Percentiles rank a stretch among this genome's conserved stretches.
Conservation (phyloP, 2,329 filamentous ascomycete species). For the Ascochyta fabae region DNA sequence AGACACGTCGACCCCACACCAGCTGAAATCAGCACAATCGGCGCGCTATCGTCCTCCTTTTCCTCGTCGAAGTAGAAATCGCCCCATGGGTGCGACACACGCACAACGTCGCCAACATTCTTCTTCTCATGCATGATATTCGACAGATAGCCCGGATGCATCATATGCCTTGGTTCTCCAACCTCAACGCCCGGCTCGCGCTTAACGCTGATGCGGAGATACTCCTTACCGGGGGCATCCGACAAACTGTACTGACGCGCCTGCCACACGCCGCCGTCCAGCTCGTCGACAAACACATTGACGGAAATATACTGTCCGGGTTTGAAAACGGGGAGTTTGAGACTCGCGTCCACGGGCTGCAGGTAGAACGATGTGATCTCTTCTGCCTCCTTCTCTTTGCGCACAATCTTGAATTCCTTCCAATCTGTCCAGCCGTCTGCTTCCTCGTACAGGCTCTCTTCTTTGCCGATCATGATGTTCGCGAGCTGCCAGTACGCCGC, state of each 20-base stretch:
- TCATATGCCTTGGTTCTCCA: constrained; percentile 54
- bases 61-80: constrained; percentile 66
- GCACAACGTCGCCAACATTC: constrained; percentile 66
- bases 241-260: constrained; percentile 76
- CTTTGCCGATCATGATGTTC: constrained; percentile 72
- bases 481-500: constrained; percentile 77
- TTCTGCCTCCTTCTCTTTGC: constrained; percentile 70
- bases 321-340: constrained; percentile 66
- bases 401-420: constrained; percentile 69
- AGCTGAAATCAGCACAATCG: constrained; percentile 70
- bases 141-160: constrained; percentile 70
- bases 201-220: constrained; percentile 76
- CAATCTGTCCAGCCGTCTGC: constrained; percentile 70
- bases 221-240: constrained; percentile 65
- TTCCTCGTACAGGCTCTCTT: constrained; percentile 67
- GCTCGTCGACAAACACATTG: constrained; percentile 60
- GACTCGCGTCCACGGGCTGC: constrained; percentile 65
- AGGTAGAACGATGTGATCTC: constrained; percentile 76
- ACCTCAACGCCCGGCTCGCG: constrained; percentile 63
- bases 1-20: constrained; percentile 74
- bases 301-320: constrained; percentile 78
- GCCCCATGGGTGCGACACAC: constrained; percentile 69
- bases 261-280: constrained; percentile 63
- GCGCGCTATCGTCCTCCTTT: constrained; percentile 51
- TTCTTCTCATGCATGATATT: constrained; percentile 71